Conservation (phyloP, 192 early-diverging fungal species). For the Dissophora globulifera region DNA sequence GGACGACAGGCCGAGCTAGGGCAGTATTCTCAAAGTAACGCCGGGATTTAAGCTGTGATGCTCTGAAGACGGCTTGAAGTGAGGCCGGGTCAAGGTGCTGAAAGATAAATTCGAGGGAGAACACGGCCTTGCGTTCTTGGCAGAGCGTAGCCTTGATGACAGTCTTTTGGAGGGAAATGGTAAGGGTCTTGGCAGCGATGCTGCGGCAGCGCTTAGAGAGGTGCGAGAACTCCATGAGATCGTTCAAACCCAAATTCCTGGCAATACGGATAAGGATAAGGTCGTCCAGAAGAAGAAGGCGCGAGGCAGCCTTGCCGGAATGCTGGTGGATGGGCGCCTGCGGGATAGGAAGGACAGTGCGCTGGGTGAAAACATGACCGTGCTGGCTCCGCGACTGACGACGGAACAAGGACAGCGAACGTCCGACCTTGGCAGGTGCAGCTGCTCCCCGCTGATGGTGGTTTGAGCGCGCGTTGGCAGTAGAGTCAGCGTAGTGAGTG, state of each 20-base stretch:
- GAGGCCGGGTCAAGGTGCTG: conserved; percentile 51
- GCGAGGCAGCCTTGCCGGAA: conserved; percentile 38
- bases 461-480: background rate
- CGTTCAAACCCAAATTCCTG: conserved; percentile 14
- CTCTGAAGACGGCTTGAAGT: conserved; percentile 47
- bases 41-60: conserved; percentile 42
- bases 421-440: conserved; percentile 18
- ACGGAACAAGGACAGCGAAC: conserved; percentile 46
- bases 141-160: conserved; percentile 50
- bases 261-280: conserved; percentile 48
- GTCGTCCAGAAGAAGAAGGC: conserved; percentile 36
- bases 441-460: conserved; percentile 11
- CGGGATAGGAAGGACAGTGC: conserved; percentile 46
- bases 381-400: conserved; percentile 19
- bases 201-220: conserved; percentile 48
- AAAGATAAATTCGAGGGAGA: conserved; percentile 53
- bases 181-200: conserved; percentile 46
- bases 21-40: conserved; percentile 53
- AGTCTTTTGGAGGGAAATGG: conserved; percentile 40
- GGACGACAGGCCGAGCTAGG: conserved; percentile 43
- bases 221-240: conserved; percentile 40
- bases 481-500: conserved; percentile 29
- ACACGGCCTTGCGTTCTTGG: conserved; percentile 53
- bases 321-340: conserved; percentile 44
- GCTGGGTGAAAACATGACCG: conserved; percentile 40